Evolutionary conservation across 257 asterid genomes (phyloP), one percentile per base, ranked within the genome.

Genomic region (Nicotiana tomentosiformis): DNA sequence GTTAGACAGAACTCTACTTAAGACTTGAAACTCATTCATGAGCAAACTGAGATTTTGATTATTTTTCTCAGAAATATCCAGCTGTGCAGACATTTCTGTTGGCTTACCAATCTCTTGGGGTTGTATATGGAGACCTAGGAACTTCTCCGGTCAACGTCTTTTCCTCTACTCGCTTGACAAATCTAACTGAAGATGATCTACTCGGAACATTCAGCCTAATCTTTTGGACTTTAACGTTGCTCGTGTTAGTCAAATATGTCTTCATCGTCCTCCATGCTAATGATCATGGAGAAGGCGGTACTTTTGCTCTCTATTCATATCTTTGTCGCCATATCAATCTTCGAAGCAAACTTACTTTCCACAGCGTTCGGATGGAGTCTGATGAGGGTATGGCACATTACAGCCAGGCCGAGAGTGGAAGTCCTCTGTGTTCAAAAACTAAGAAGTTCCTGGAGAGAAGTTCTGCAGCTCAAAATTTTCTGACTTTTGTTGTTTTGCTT

Each of bases 281-380:
- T 66, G 97, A 94, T 86, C 91, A 94, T 26, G 98, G 98, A 5
- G 98, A 94, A 86, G 98, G 97, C 5, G 97, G 98, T 0, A 91
- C 98, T 4, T 94, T 94, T 49, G 96, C 98, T n/a, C 83, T 91
- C 81, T 94, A 94, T 67, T 94, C 96, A 0, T 86, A 82, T 51
- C 86, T 92, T 8, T 88, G 91, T 29, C 90, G 89, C 17, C 93
- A 91, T 76, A 49, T 93, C 2, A 88, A 87, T 35, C 86, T 93
- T 30, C 81, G 64, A 69, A 89, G 87, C 89, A 92, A 85, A 16
- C 85, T 91, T 82, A 80, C 87, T 2, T 84, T 87, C 57, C 88
- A 84, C 65, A 87, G 84, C 33, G 82, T 89, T 5, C 85, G 89
- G 6, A n/a, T 88, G 78, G 88, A 80, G 39, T 57, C 92, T 0